These are phyloP conservation scores for Podospora pseudocomata DNA, from an alignment of 495 filamentous ascomycete genomes.

Conservation along the genomic window DNA sequence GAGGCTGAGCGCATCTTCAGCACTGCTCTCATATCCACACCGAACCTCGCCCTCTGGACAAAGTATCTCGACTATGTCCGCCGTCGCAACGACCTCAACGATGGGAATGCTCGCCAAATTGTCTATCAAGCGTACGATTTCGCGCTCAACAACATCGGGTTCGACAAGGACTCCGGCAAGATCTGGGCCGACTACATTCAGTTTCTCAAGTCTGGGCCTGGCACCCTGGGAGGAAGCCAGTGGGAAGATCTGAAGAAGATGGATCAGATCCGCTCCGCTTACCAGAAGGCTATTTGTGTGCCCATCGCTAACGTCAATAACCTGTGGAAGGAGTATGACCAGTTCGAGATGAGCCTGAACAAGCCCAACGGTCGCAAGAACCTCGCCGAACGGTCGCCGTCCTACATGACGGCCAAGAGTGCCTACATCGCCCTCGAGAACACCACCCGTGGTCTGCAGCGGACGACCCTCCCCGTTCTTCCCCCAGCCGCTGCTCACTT, in stretches of 20 bases:
- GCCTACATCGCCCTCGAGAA: constrained; percentile 80
- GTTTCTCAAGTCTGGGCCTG: constrained; percentile 82
- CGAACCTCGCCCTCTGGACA: constrained; percentile 82
- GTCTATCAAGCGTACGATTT: constrained; percentile 85
- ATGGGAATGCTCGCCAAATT: constrained; percentile 70
- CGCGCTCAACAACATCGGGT: constrained; percentile 80
- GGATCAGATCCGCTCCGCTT: constrained; percentile 84
- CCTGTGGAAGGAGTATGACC: constrained; percentile 95
- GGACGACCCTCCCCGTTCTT: constrained; percentile 72
- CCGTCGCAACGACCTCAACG: constrained; percentile 81
- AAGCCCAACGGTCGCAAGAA: constrained; percentile 89
- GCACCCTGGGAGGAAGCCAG: constrained; percentile 71
- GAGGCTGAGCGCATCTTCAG: constrained; percentile 79
- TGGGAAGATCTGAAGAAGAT: constrained; percentile 99
- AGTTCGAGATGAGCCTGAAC: constrained; percentile 88
- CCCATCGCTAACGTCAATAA: constrained; percentile 74
- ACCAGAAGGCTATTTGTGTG: constrained; percentile 80
- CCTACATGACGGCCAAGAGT: constrained; percentile 89
- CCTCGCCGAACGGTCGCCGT: constrained; percentile 82
- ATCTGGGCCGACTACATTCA: constrained; percentile 93
- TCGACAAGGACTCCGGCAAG: constrained; percentile 85
- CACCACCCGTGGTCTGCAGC: constrained; percentile 70
- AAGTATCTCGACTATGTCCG: constrained; percentile 95
- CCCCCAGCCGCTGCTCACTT: constrained; percentile 75
- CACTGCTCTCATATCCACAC: constrained; percentile 65